Evolutionary conservation across 495 filamentous ascomycete species (phyloP).

Genomic region (Aspergillus haitiensis): DNA sequence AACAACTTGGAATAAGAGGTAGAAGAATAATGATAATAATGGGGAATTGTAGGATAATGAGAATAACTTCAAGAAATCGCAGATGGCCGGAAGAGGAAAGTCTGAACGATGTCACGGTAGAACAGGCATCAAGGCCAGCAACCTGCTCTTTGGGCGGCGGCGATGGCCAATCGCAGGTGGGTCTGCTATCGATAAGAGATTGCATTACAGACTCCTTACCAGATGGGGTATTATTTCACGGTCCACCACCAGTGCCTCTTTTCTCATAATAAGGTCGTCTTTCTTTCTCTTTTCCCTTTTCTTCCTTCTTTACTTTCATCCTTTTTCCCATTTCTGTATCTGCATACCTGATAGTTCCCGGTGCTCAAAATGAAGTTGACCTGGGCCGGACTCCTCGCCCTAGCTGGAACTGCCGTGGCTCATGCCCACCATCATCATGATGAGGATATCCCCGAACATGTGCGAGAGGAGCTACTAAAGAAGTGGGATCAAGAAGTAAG

Average conservation of each 20-base stretch:
- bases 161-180: conserved; percentile 6
- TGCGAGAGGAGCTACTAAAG: conserved; percentile 48
- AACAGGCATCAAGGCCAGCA: conserved; percentile 25
- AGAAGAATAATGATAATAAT: conserved; percentile 1
- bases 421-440: conserved; percentile 43
- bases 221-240: conserved; percentile 3
- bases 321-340: conserved; percentile 9
- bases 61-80: conserved; percentile 16
- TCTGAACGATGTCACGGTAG: conserved; percentile 41
- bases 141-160: neutral
- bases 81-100: conserved; percentile 46
- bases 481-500: conserved; percentile 57
- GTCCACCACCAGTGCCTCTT: conserved; percentile 5
- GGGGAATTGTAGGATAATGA: conserved; percentile 10
- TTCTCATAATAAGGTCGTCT: conserved; percentile 7
- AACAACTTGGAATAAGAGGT: neutral
- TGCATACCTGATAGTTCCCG: neutral
- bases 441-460: conserved; percentile 42
- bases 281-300: neutral
- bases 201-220: conserved; percentile 13
- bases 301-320: conserved; percentile 24
- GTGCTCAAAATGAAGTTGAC: conserved; percentile 26
- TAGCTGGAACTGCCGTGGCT: conserved; percentile 36
- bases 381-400: conserved; percentile 34
- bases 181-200: conserved; percentile 23